phyloP scores from a whole-genome alignment of 352 stramenopile species.

The Phytophthora macrochlamydospora region DNA sequence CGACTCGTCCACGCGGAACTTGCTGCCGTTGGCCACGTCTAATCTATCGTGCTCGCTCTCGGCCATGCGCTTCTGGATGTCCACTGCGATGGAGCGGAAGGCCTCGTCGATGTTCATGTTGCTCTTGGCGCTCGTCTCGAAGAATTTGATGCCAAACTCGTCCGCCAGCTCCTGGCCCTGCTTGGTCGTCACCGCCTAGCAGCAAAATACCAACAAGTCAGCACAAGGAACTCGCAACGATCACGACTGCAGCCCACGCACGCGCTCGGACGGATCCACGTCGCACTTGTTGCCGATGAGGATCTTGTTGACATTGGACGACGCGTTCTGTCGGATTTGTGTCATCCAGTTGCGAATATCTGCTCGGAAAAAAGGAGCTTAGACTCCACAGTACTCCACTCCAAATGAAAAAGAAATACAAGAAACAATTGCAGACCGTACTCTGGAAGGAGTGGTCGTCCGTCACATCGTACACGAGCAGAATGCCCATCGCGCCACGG shows the following conservation, averaged over 20 bases:
- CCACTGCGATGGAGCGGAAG: conserved; percentile 88
- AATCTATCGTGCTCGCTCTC: conserved; percentile 90
- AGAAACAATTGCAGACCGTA: conserved; percentile 31
- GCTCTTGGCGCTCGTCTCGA: conserved; percentile 94
- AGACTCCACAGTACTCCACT: not conserved
- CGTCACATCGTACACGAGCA: conserved; percentile 94
- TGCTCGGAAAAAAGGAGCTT: conserved; percentile 17
- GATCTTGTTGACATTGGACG: conserved; percentile 99
- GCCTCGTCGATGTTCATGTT: conserved; percentile 93
- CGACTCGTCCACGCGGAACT: conserved; percentile 86
- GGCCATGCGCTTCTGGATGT: conserved; percentile 88
- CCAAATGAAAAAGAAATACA: too few relatives aligned
- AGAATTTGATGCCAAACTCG: conserved; percentile 95
- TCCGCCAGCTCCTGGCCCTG: conserved; percentile 93
- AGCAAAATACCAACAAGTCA: conserved; percentile 1
- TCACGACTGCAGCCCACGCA: conserved; percentile 37
- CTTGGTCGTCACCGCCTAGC: conserved; percentile 90
- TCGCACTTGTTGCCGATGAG: conserved; percentile 99
- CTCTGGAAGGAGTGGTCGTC: conserved; percentile 92
- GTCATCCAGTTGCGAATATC: conserved; percentile 93
- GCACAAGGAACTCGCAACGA: conserved; percentile 7
- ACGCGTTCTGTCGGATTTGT: conserved; percentile 96
- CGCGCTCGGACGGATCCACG: conserved; percentile 94
- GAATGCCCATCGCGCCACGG: conserved; percentile 90
- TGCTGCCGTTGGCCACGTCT: conserved; percentile 87